Evolutionary conservation across 768 basidiomycete species (phyloP).

Genomic region (Chlorophyllum brunneum): DNA sequence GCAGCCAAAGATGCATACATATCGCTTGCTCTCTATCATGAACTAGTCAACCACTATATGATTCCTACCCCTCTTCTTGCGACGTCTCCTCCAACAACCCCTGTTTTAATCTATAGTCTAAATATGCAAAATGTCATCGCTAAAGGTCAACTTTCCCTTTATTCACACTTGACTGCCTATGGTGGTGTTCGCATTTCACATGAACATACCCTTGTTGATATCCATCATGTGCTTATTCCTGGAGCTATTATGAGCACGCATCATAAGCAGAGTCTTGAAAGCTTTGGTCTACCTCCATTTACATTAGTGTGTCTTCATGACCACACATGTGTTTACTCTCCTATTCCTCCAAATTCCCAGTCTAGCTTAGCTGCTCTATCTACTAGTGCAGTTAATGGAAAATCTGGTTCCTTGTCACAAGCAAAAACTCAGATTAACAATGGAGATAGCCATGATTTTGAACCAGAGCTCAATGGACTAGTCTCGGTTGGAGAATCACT

Average conservation of each 20-base stretch:
- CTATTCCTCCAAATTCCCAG: not conserved
- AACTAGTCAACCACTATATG: conserved; percentile 14
- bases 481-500: no score
- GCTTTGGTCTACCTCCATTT: conserved; percentile 17
- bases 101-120: no score
- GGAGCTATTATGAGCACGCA: conserved; percentile 17
- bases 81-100: no score
- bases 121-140: no score
- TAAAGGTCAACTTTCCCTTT: no score
- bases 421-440: no score
- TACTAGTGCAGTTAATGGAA: no score
- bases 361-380: no score
- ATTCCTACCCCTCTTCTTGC: no score
- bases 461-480: no score
- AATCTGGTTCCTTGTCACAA: no score
- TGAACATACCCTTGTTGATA: conserved; percentile 10
- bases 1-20: conserved; percentile 18
- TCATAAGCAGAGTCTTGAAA: conserved; percentile 9
- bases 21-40: conserved; percentile 16
- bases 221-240: conserved; percentile 16
- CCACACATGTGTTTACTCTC: conserved; percentile 10
- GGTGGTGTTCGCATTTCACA: conserved; percentile 13
- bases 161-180: not conserved
- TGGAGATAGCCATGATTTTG: no score
- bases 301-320: conserved; percentile 12